Base-by-base conservation (phyloP, 768 basidiomycete genomes). In the Mycena kentingensis region DNA sequence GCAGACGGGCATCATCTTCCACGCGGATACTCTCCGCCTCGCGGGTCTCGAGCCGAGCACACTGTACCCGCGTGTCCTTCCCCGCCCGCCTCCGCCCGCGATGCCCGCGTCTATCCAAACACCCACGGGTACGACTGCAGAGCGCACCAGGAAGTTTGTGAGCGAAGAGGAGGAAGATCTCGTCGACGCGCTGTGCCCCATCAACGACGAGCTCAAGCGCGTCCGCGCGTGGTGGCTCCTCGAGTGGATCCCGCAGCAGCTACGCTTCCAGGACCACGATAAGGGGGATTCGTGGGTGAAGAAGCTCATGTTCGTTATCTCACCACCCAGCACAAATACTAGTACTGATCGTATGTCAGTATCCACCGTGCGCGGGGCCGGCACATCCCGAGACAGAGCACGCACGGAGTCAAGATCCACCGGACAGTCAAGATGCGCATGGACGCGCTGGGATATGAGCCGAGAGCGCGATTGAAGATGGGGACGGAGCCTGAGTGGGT, bases 1-100 rank as follows among this genome's bases (percentile, higher is more conserved):
- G 6, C 61, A 81, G 3, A 74, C 74, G 1, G 85, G 85, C 0
- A 83, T 87, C 55, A 70, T 84, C 60, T 87, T 87, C 70, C 67
- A 77, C 18, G 58, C 71, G 2, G 71, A 73, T 21, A 70, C 68
- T 18, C 70, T 85, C 34, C 65, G 65, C 16, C 52, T 63, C 4
- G 64, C 79, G 10, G 77, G 82, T 0, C 46, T 82, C 38, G 73
- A 81, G 36, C 69, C 68, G 0, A 46, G 60, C 41, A 66, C 59
- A 41, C 73, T 81, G 28, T 71, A 68, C 55, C 74, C 73, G 0
- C 24, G 50, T 21, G 67, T 73, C 27, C 51, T 60, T 15, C 62
- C 61, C 7, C 68, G 73, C 2, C 72, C 72, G 19, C 64, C 71
- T 15, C 59, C 70, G 4, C 34, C 65, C 15, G 47, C 62, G 2